These are phyloP conservation scores for Globisporangium echinulatum DNA, from an alignment of 352 stramenopile genomes.

Conservation along the genomic window DNA sequence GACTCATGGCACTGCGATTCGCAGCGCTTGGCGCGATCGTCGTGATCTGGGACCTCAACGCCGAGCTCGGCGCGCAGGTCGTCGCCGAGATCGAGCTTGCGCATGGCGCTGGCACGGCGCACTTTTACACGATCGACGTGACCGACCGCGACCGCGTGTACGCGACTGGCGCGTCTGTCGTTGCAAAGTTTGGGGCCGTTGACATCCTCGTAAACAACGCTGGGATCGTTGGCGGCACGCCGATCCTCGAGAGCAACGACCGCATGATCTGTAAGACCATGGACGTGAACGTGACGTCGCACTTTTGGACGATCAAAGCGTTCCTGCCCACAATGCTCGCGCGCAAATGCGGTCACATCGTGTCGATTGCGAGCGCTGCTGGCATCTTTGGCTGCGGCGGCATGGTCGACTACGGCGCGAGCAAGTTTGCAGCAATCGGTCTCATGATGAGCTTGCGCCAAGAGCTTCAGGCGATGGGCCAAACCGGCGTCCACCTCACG, in stretches of 20 bases:
- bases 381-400: conserved; percentile 26
- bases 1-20: conserved; percentile 32
- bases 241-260: conserved; percentile 31
- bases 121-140: conserved; percentile 31
- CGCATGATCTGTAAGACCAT: conserved; percentile 30
- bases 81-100: conserved; percentile 25
- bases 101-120: conserved; percentile 9
- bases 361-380: conserved; percentile 33
- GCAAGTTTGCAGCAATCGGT: conserved; percentile 33
- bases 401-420: conserved; percentile 40
- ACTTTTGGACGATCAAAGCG: conserved; percentile 40
- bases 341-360: conserved; percentile 31
- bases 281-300: conserved; percentile 33
- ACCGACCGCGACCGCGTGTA: conserved; percentile 27
- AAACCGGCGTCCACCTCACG: conserved; percentile 36
- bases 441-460: conserved; percentile 41
- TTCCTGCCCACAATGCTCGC: conserved; percentile 36
- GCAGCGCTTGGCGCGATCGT: conserved; percentile 28
- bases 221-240: conserved; percentile 38
- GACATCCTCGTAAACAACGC: conserved; percentile 52
- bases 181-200: conserved; percentile 22
- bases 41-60: conserved; percentile 35
- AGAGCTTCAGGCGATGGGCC: conserved; percentile 36
- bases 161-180: conserved; percentile 13
- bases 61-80: conserved; percentile 18